phyloP scores from a whole-genome alignment of 2,329 filamentous ascomycete species.

The Microcyclosporella mali region DNA sequence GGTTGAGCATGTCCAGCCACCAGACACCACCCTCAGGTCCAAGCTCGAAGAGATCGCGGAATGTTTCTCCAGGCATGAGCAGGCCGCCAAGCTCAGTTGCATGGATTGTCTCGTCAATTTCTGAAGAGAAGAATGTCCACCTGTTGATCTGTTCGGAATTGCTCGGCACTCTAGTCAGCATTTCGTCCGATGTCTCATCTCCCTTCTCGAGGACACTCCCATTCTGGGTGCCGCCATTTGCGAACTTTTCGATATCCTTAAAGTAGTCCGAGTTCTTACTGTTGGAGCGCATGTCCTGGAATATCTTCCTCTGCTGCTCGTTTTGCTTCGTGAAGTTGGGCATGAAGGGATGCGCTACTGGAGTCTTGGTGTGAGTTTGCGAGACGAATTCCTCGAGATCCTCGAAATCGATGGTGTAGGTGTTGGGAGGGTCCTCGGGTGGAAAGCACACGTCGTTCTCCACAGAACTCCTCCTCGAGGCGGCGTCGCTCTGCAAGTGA shows the following conservation, averaged over 20 bases:
- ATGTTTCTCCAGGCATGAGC: conserved; percentile 80
- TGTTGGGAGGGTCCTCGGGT: conserved; percentile 68
- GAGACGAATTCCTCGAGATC: conserved; percentile 87
- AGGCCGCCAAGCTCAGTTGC: conserved; percentile 82
- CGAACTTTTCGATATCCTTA: conserved; percentile 13
- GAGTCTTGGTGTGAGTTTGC: conserved; percentile 46
- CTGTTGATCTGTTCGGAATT: conserved; percentile 53
- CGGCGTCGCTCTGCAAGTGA: conserved; percentile 53
- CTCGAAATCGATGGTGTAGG: conserved; percentile 83
- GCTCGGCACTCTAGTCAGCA: conserved; percentile 21
- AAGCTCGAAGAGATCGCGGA: conserved; percentile 77
- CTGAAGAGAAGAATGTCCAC: conserved; percentile 96
- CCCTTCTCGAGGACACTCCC: conserved; percentile 40
- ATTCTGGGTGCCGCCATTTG: not conserved
- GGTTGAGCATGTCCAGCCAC: conserved; percentile 94
- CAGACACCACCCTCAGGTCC: conserved; percentile 75
- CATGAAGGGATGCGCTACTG: conserved; percentile 39
- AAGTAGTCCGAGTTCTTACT: conserved; percentile 16
- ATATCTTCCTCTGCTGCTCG: conserved; percentile 42
- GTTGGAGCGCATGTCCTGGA: conserved; percentile 53
- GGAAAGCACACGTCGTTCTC: conserved; percentile 90
- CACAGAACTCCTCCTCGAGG: conserved; percentile 62
- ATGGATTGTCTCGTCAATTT: conserved; percentile 88
- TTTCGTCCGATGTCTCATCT: conserved; percentile 28
- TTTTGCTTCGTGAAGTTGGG: conserved; percentile 23